Base-by-base conservation (phyloP, 352 stramenopile species). In the Globisporangium megalacanthum region DNA sequence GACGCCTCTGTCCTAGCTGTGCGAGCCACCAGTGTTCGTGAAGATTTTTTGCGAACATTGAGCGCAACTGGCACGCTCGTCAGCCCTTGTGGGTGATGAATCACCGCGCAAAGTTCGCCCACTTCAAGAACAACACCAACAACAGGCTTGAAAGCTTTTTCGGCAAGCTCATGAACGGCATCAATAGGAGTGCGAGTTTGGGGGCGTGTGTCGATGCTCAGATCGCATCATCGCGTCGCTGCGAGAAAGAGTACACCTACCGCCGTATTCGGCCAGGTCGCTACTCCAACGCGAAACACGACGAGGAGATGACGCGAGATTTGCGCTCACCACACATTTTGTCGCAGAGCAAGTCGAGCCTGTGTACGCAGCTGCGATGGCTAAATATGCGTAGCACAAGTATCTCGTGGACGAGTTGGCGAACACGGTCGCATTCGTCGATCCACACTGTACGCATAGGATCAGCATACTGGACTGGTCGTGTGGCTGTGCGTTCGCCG, bases 61-160 rank as follows among this genome's bases (percentile, higher is more conserved):
- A 42, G 37, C 3, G 8, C 8, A 42, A 42, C 37, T 42, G 37
- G 37, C 37, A 42, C 37, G 17, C 37, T 2, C 17, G 37, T 11
- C 37, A 42, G 37, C 37, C 37, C 11, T 17, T 42, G 70, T 42
- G 37, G 37, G 37, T 11, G 37, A 42, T 42, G 37, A 3, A 42
- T 11, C 37, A 13, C 3, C 37, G 8, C 7, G 37, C 37, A 2
- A 42, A 42, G 37, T 17, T 42, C 8, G 11, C 37, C 8, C 37
- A 42, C 17, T 42, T 42, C 37, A 42, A 42, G 4, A 42, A 42
- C 37, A 7, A 42, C 37, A 42, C 37, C 7, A 42, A 42, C 37
- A 42, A 42, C 37, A 7, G 37, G n/a, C 39, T 63, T 71, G 37
- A 42, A 13, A 42, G 37, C 8, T 42, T 4, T 4, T 42, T 42